Evolutionary conservation across 352 stramenopile genomes (phyloP).

Genomic region (Phytophthora agathidicida): DNA sequence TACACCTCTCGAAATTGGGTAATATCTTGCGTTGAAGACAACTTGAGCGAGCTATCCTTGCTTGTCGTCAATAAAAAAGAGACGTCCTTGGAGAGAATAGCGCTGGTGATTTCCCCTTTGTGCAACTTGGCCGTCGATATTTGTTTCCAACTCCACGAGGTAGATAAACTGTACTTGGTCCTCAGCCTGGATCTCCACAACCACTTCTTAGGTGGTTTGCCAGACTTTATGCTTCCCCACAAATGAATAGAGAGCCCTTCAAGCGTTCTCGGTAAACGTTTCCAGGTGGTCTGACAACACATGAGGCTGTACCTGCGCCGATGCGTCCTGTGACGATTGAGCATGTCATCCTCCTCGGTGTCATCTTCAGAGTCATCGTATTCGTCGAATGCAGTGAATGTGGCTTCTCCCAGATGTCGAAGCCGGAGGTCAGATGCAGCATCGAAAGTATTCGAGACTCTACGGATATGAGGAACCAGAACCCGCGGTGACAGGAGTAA

Average conservation of each 20-base stretch:
- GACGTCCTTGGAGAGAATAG: constrained; percentile 59
- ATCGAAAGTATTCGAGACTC: constrained; percentile 24
- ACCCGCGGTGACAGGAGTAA: constrained; percentile 53
- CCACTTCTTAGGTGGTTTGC: constrained; percentile 59
- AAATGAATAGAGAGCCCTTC: constrained; percentile 43
- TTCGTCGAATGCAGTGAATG: constrained; percentile 35
- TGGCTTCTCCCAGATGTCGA: constrained; percentile 27
- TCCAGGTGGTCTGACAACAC: constrained; percentile 53
- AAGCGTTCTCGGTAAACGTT: constrained; percentile 38
- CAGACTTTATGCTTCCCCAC: constrained; percentile 36
- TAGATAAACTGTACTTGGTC: constrained; percentile 32
- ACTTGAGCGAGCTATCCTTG: constrained; percentile 72
- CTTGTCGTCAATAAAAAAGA: constrained; percentile 65
- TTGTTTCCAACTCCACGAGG: constrained; percentile 62
- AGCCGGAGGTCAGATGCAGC: constrained; percentile 9
- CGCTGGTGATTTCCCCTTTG: constrained; percentile 65
- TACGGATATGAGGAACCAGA: constrained; percentile 19
- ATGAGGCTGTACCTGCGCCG: constrained; percentile 38
- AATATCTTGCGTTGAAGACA: constrained; percentile 43
- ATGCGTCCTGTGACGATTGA: background rate
- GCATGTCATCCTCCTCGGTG: constrained; percentile 3
- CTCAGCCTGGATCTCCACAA: constrained; percentile 52
- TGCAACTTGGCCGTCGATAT: constrained; percentile 48
- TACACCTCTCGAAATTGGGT: constrained; percentile 36
- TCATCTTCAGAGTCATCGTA: constrained; percentile 50